phyloP scores from a whole-genome alignment of 1,284 basidiomycete genomes.

The Melampsora larici-populina region DNA sequence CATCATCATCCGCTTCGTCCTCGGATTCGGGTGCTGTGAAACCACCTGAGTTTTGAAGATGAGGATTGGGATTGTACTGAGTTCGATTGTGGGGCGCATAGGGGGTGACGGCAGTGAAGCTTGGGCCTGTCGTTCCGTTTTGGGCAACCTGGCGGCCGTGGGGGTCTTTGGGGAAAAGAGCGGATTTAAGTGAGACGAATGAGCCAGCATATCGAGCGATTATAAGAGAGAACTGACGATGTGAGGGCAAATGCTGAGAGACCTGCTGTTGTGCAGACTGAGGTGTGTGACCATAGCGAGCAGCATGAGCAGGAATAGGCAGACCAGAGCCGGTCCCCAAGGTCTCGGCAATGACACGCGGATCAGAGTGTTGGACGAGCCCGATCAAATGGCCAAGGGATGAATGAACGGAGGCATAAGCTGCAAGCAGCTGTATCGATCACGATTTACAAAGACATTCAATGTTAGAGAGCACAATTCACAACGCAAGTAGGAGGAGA shows the following conservation, averaged over 20 bases:
- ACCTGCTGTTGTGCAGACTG: neutral
- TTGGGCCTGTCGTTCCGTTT: neutral
- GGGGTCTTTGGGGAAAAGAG: neutral
- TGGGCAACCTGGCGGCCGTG: neutral
- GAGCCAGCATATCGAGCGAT: neutral
- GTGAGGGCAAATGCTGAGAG: too few relatives aligned
- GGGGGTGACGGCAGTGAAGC: constrained; percentile 6
- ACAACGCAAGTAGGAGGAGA: too few relatives aligned
- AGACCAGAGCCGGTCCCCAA: constrained; percentile 12
- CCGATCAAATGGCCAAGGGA: constrained; percentile 29
- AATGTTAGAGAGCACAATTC: too few relatives aligned
- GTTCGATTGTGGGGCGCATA: constrained; percentile 7
- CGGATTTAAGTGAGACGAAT: neutral
- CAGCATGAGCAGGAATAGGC: neutral
- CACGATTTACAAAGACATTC: neutral
- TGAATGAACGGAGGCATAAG: constrained; percentile 15
- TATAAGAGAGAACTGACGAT: too few relatives aligned
- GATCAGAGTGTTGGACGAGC: constrained; percentile 19
- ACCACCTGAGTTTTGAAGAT: neutral
- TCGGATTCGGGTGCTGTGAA: constrained; percentile 13
- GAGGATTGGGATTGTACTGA: neutral
- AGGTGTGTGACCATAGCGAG: neutral
- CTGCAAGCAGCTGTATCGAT: constrained; percentile 16
- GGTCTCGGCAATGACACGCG: constrained; percentile 19
- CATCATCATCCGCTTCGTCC: constrained; percentile 9